Evolutionary conservation across 352 stramenopile genomes (phyloP), one percentile per base, ranked within the genome.

Genomic region (Pythium monospermum): DNA sequence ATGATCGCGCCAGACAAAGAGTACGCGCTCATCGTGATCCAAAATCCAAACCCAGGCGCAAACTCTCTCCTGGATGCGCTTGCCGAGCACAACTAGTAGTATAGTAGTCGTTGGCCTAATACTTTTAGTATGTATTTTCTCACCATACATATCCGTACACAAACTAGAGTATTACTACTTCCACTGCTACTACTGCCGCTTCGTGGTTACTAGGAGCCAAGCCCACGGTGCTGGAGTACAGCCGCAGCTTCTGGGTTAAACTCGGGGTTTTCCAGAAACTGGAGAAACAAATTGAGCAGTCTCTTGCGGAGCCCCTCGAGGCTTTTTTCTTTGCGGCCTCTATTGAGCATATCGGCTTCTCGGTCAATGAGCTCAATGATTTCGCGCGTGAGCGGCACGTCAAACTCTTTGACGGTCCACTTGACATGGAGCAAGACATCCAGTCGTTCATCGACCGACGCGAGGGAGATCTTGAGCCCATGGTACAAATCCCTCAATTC

Each of bases 1-100:
- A 94, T 98, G 83, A 92, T 98, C 57, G 74, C 78, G 6, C 84
- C 84, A 13, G 88, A 98, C 49, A 96, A 97, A 52, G 87, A 96
- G 47, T 98, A 96, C 61, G 75, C 95, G 56, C 73, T 98, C 36
- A 95, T 97, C 33, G 91, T 98, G 38, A 85, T 97, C 50, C 90
- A 98, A 69, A 95, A 94, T 51, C 80, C 81, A 28, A 88, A 92
- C 57, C 71, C 77, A 25, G 68, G 73, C 33, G 61, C 71, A 1
- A 66, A 25, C 2, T 27, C 36, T 7, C 18, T 26, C 37, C 53
- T 85, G 2, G 27, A 70, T 41, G 59, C 42, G 6, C 52, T 66
- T 21, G 53, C 31, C 26, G 58, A 49, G n/a, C 68, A 64, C 49
- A 60, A 30, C 53, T 60, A 53, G 26, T 16, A 15, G 38, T 19